Base-by-base conservation (phyloP, 2,329 filamentous ascomycete species). In the Neofusicoccum sp. region DNA sequence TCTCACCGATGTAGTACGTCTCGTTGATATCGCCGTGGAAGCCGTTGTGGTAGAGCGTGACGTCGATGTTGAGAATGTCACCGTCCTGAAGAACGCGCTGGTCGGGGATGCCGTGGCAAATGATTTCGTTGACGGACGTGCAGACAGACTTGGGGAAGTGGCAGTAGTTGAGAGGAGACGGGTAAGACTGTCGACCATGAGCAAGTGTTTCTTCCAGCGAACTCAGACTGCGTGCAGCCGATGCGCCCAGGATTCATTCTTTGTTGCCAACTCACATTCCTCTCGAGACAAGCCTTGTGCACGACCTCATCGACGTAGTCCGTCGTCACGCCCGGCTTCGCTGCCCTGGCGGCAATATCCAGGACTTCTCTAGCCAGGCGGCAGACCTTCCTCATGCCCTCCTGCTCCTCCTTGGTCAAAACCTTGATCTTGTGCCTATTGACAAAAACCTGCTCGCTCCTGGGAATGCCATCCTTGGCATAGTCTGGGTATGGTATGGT, bases 21-120 rank as follows among this genome's bases (percentile, higher is more conserved):
- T 99, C 95, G 79, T 99, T 99, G 60, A 99, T 81, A 74, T 99
- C 95, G 60, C 91, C 92, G 73, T 99, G 95, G 79, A 93, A 98
- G 58, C 95, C 95, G 63, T 88, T 90, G 73, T 98, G 92, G 76
- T 96, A 99, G 44, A 99, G 80, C 0, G 92, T 93, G 4, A 99
- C 90, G 69, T 99, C 95, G 66, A 99, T 92, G 79, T 99, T 99
- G 71, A 99, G 80, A 66, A 99, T 98, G 70, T 99, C 95, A 64
- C 95, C 95, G 67, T 99, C 93, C 65, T 91, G 78, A 1, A 99
- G 83, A 6, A 89, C 82, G 60, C 95, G 86, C 74, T 96, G 87
- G 71, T 99, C 95, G 14, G 95, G 95, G 65, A 99, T 99, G 58
- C 95, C 95, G 81, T 99, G 95, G 80, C 95, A 99, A 75, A 99